Conservation (phyloP, 306 rosid species). For the Vigna trinervia region DNA sequence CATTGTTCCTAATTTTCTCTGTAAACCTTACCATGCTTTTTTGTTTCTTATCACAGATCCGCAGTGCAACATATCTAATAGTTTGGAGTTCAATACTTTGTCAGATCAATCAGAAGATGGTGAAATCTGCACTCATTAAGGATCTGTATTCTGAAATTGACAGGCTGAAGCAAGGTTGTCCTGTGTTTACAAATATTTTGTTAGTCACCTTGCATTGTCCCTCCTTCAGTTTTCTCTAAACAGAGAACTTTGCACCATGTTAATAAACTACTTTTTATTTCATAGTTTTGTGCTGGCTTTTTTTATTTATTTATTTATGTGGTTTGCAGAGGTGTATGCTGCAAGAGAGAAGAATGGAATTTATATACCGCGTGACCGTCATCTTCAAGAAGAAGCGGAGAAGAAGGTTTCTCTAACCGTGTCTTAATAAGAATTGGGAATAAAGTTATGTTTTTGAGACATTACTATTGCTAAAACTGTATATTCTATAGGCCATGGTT, state of each 20-base stretch:
- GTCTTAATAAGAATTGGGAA: constrained; percentile 33
- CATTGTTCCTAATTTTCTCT: constrained; percentile 27
- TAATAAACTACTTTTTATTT: not conserved
- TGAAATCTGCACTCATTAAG: constrained; percentile 97
- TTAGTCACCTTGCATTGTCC: constrained; percentile 19
- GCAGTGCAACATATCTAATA: constrained; percentile 37
- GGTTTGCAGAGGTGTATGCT: constrained; percentile 84
- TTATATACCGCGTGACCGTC: constrained; percentile 99
- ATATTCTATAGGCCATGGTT: constrained; percentile 79
- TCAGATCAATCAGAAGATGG: constrained; percentile 98
- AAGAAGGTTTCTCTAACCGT: constrained; percentile 68
- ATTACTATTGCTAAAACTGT: constrained; percentile 37
- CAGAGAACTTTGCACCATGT: not conserved
- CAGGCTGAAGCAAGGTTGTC: constrained; percentile 93
- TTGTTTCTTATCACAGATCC: constrained; percentile 14
- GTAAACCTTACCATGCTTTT: constrained; percentile 34
- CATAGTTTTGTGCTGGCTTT: constrained; percentile 25
- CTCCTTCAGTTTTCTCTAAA: constrained; percentile 3
- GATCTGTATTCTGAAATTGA: constrained; percentile 96
- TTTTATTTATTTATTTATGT: constrained; percentile 10
- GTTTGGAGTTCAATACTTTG: constrained; percentile 41
- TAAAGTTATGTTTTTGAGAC: constrained; percentile 26
- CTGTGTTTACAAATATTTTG: constrained; percentile 38
- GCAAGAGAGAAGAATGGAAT: constrained; percentile 99
- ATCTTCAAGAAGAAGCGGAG: constrained; percentile 93